Evolutionary conservation across 2,329 filamentous ascomycete genomes (phyloP).

Genomic region (Metarhizium robertsii): DNA sequence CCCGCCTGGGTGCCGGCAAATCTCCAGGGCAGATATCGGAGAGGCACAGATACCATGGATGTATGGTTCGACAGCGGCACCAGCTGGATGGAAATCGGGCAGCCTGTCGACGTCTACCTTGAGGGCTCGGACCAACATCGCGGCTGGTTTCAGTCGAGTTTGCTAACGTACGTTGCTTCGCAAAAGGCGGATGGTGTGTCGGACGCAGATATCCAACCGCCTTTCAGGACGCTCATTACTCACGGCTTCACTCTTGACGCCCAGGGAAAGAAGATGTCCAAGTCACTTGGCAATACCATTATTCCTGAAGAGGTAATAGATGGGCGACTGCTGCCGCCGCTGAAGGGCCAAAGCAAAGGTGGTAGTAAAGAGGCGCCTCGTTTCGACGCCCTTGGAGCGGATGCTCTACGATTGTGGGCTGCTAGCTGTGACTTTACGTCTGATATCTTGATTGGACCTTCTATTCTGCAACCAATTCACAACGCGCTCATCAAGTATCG

Average conservation of each 20-base stretch:
- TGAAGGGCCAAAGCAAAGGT: conserved; percentile 50
- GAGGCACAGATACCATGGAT: conserved; percentile 94
- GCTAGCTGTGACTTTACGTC: conserved; percentile 86
- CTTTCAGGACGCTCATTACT: conserved; percentile 84
- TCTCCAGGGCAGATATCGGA: conserved; percentile 52
- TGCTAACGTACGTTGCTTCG: conserved; percentile 74
- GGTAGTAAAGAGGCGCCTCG: conserved; percentile 15
- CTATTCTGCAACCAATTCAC: conserved; percentile 69
- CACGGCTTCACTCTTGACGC: conserved; percentile 91
- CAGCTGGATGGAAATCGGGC: conserved; percentile 62
- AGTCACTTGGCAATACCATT: conserved; percentile 86
- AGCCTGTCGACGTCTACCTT: conserved; percentile 74
- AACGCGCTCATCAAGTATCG: conserved; percentile 76
- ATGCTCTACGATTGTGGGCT: conserved; percentile 83
- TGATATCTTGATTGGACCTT: conserved; percentile 74
- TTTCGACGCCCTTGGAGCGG: conserved; percentile 70
- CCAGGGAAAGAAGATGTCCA: conserved; percentile 96
- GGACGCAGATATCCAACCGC: conserved; percentile 34
- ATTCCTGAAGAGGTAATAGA: conserved; percentile 76
- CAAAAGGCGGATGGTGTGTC: conserved; percentile 29
- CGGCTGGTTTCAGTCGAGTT: conserved; percentile 96
- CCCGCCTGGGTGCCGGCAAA: conserved; percentile 64
- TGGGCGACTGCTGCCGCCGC: conserved; percentile 63
- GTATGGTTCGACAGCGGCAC: conserved; percentile 99
- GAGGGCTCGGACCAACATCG: conserved; percentile 95